Conservation (phyloP, 495 filamentous ascomycete genomes). For the Aspergillus cavernicola region DNA sequence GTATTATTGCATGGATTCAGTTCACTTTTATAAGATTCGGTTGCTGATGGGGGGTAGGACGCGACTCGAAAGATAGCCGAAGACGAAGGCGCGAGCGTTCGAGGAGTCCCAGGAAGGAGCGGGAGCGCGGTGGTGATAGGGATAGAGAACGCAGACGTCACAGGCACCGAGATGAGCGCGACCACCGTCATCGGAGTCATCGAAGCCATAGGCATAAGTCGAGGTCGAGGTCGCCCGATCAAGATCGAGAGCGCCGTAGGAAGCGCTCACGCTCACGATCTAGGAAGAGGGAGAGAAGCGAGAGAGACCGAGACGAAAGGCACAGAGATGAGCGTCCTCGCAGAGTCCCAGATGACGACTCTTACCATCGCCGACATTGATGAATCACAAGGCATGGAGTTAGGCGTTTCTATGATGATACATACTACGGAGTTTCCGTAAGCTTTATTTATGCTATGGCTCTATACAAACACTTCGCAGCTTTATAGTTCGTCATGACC, state of each 20-base stretch:
- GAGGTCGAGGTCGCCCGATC: constrained; percentile 30
- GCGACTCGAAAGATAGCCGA: constrained; percentile 22
- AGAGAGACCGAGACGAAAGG: constrained; percentile 23
- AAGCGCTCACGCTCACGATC: constrained; percentile 29
- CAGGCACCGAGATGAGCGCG: constrained; percentile 32
- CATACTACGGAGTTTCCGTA: constrained; percentile 12
- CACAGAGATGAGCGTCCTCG: constrained; percentile 26
- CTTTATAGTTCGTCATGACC: constrained; percentile 43
- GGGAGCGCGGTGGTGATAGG: constrained; percentile 28
- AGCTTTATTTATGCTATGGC: constrained; percentile 11
- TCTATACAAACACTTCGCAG: constrained; percentile 20
- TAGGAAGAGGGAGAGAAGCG: constrained; percentile 29
- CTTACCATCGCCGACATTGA: constrained; percentile 24
- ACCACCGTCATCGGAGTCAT: constrained; percentile 32
- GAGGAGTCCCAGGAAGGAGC: constrained; percentile 27
- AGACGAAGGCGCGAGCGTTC: constrained; percentile 31
- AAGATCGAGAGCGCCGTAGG: constrained; percentile 21
- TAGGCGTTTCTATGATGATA: constrained; percentile 10
- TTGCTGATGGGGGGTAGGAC: constrained; percentile 7
- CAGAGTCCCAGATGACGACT: constrained; percentile 26
- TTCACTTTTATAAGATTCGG: not conserved
- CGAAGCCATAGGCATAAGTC: constrained; percentile 34
- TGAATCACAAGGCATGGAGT: not conserved
- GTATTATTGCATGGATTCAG: constrained; percentile 9
- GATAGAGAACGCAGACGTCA: constrained; percentile 35